Percentiles rank a stretch among this genome's conserved stretches.
phyloP scores from a whole-genome alignment of 2,329 filamentous ascomycete genomes.

The Fusarium sp. region DNA sequence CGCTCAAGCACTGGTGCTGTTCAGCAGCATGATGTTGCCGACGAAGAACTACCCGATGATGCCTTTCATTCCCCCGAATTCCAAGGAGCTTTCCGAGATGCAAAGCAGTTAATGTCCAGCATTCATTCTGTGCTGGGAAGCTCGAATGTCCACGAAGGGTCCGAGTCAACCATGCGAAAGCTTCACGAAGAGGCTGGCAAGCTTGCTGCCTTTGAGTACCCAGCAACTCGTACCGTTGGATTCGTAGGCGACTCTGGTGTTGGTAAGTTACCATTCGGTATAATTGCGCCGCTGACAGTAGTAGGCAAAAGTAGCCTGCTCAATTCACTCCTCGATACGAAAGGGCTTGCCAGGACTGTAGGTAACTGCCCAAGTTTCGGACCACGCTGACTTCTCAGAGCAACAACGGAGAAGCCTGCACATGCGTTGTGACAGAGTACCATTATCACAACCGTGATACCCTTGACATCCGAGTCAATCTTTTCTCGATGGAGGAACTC shows the following conservation, averaged over 20 bases:
- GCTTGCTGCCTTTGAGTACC: conserved; percentile 49
- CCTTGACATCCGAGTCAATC: conserved; percentile 47
- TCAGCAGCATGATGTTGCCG: conserved; percentile 33
- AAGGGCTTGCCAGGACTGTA: conserved; percentile 53
- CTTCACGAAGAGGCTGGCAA: conserved; percentile 45
- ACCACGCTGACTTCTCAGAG: conserved; percentile 45
- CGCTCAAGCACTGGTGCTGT: conserved; percentile 14
- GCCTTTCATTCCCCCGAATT: conserved; percentile 48
- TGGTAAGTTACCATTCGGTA: conserved; percentile 41
- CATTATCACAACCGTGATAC: conserved; percentile 46
- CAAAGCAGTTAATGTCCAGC: conserved; percentile 44
- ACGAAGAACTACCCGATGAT: conserved; percentile 48
- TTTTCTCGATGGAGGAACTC: conserved; percentile 46
- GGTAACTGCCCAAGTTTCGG: conserved; percentile 17
- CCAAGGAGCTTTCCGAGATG: conserved; percentile 45
- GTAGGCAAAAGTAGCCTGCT: conserved; percentile 58
- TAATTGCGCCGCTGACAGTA: not conserved
- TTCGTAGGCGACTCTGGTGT: conserved; percentile 59
- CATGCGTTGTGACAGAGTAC: conserved; percentile 58
- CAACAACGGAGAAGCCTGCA: conserved; percentile 54
- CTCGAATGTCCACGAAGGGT: conserved; percentile 46
- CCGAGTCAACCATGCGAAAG: conserved; percentile 49
- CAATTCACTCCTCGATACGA: conserved; percentile 56
- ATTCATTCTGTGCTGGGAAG: conserved; percentile 47
- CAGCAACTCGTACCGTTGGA: conserved; percentile 52